Evolutionary conservation across 352 stramenopile genomes (phyloP), one percentile per base, ranked within the genome.

Genomic region (Pythium chondricola): DNA sequence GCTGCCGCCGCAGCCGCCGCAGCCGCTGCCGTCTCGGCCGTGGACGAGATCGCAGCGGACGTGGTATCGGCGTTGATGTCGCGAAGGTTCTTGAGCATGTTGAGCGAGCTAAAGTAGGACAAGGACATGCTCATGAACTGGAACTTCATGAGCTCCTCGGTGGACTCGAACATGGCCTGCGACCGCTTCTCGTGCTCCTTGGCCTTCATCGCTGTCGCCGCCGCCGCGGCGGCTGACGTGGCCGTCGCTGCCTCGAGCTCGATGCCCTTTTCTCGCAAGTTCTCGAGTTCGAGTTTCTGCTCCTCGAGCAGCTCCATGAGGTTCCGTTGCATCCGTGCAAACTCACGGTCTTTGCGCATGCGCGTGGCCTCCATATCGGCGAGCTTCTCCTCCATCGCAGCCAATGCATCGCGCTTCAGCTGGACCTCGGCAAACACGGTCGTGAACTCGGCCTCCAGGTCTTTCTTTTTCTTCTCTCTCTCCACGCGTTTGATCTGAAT

Each of bases 121-220:
- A 96, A 75, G 8, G 83, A 96, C 91, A 96, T 96, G 18, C 80
- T 94, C 92, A 98, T 98, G 70, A 98, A 97, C 69, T 97, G 89
- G 59, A 98, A 97, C 71, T 97, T 97, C 83, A 98, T 96, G 37
- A 98, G 71, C 63, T 97, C 89, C 48, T 98, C 91, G 0, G 91
- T 97, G 35, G 91, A 95, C 52, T 78, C 74, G 37, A 96, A 97
- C 81, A 97, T 96, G 21, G 84, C 83, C 27, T 91, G 83, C 7
- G 83, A 92, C 17, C 83, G 72, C 56, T 78, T 75, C 58, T 98
- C 90, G 48, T 97, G 86, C 56, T 96, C 88, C 16, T 90, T 88
- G 9, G 89, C 88, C 33, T 95, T 93, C 32, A 82, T 70, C 21
- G 91, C 90, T 6, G 91, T 98, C 27, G 87, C 88, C 2, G 84